A percentile compares a stretch with the other conserved stretches of the same genome.
Conservation (phyloP, 768 basidiomycete species). For the Lyophyllum atratum region DNA sequence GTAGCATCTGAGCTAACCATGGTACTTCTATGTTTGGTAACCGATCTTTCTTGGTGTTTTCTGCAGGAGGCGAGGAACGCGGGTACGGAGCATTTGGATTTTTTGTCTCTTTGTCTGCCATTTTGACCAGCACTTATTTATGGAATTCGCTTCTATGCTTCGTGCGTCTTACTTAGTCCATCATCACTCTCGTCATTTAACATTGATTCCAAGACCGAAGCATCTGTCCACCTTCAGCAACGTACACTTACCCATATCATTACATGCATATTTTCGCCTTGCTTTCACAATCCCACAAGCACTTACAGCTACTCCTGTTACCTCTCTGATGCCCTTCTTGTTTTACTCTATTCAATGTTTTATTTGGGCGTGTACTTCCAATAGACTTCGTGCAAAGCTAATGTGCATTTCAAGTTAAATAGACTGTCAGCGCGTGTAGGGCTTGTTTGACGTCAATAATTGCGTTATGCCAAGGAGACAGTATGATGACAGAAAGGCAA, state of each 20-base stretch:
- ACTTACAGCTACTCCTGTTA: neutral
- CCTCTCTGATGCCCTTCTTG: neutral
- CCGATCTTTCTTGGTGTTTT: conserved; percentile 1
- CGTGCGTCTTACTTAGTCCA: neutral
- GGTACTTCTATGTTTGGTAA: neutral
- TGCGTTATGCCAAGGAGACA: too few species aligned
- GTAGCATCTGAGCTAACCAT: neutral
- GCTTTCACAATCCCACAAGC: neutral
- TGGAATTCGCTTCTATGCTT: neutral
- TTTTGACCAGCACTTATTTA: neutral
- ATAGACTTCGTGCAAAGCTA: too few species aligned
- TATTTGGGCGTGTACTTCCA: neutral
- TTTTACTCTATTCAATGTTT: neutral
- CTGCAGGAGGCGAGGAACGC: neutral
- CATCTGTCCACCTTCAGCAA: neutral
- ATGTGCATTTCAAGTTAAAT: too few species aligned
- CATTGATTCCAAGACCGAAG: neutral
- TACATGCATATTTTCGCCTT: neutral
- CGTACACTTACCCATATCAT: neutral
- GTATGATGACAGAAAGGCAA: too few species aligned
- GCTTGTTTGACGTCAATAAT: too few species aligned
- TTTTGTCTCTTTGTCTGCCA: neutral
- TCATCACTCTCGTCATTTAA: neutral
- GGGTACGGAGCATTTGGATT: neutral
- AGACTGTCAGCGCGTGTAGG: too few species aligned